phyloP scores from a whole-genome alignment of 345 rosid species.

The Moricandia moricandioides region DNA sequence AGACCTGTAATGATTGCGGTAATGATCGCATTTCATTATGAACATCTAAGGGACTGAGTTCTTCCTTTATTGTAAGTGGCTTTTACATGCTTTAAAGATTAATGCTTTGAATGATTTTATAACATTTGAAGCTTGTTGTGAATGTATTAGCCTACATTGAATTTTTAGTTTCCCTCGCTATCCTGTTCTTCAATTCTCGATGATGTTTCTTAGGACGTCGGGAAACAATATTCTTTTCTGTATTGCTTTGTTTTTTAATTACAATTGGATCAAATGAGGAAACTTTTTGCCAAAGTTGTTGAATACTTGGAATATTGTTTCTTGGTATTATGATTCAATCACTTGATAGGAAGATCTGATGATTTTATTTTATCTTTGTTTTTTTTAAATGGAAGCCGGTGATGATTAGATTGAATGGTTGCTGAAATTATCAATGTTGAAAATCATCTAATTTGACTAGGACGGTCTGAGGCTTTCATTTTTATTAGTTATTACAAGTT shows the following conservation, averaged over 20 bases:
- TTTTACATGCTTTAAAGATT: background rate
- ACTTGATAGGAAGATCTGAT: constrained; percentile 41
- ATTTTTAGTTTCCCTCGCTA: constrained; percentile 37
- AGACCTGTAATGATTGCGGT: constrained; percentile 94
- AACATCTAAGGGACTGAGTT: constrained; percentile 99
- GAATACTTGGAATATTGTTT: constrained; percentile 2
- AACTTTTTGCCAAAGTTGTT: constrained; percentile 22
- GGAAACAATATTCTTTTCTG: constrained; percentile 17
- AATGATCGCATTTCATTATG: constrained; percentile 67
- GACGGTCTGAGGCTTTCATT: constrained; percentile 39
- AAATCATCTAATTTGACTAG: constrained; percentile 38
- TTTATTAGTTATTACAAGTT: accelerated
- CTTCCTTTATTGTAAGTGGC: background rate
- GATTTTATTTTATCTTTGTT: background rate
- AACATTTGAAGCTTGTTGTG: constrained; percentile 1
- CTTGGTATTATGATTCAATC: constrained; percentile 10
- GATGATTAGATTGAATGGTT: constrained; percentile 39
- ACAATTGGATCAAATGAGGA: constrained; percentile 17
- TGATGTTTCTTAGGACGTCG: constrained; percentile 38
- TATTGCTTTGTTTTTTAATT: background rate
- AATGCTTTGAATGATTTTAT: constrained; percentile 8
- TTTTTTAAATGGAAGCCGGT: constrained; percentile 7
- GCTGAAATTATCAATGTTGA: constrained; percentile 29
- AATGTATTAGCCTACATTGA: constrained; percentile 28
- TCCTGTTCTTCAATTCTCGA: constrained; percentile 22